Base-by-base conservation (phyloP, 2,329 filamentous ascomycete species). In the Dothideomycetidae sp. region DNA sequence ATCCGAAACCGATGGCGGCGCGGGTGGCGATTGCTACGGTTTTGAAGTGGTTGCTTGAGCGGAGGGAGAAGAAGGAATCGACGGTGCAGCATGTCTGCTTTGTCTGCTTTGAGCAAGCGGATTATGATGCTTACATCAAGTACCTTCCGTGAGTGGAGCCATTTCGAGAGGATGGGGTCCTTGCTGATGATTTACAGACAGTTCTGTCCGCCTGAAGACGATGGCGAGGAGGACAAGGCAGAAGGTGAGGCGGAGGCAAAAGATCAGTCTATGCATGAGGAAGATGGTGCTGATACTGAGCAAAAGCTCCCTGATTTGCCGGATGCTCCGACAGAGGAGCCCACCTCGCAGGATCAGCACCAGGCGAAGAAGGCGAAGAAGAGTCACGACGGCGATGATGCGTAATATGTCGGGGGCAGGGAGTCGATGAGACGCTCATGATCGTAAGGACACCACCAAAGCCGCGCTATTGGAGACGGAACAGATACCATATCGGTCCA, bases 61-160 rank as follows among this genome's bases (percentile, higher is more conserved):
- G 60, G 47, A 47, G 64, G 53, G 44, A 47, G 42, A 51, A 33
- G 11, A 32, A 10, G 14, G 48, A 46, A 39, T 51, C 48, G 31
- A 50, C 53, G 14, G 56, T 94, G 18, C 72, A 83, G 31, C 72
- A 74, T 48, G 71, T 96, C 10, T 68, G 93, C 12, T 93, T 96
- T 60, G 86, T 86, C 51, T 81, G 77, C 11, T 94, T 93, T 56
- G 66, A 81, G 53, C 56, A 64, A 37, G 86, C 86, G 59, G 86
- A 96, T 49, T 73, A 80, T 42, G 58, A 62, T 28, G 77, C 80
- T 0, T 96, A 96, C 55, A 66, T 76, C 36, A 48, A 70, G 15
- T 60, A 66, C 23, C 58, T 93, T 9, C 81, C 86, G 85, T 93
- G 59, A 66, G 80, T 72, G 13, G 12, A n/a, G 40, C 11, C 23